Conservation (phyloP, 805 yeast species). For the Barnettozyma pratensis region DNA sequence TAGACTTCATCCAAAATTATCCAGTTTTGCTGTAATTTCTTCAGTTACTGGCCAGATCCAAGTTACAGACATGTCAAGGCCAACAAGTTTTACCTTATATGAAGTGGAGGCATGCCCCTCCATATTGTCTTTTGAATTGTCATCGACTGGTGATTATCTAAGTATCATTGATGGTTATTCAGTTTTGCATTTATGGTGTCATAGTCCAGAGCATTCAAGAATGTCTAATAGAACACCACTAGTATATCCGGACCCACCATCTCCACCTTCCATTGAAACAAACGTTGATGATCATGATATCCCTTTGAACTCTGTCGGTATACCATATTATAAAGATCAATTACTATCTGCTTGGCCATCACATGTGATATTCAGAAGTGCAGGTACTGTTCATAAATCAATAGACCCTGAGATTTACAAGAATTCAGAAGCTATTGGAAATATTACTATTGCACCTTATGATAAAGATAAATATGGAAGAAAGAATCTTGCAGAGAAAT, state of each 20-base stretch:
- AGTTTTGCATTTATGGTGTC: slow-evolving; percentile 58
- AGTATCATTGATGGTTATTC: slow-evolving; percentile 53
- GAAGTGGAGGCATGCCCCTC: slow-evolving; percentile 53
- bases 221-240: slow-evolving; percentile 41
- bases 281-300: slow-evolving; percentile 38
- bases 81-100: slow-evolving; percentile 57
- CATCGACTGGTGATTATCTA: slow-evolving; percentile 68
- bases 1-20: slow-evolving; percentile 78
- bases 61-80: slow-evolving; percentile 77
- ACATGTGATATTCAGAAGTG: slow-evolving; percentile 53
- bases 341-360: slow-evolving; percentile 79
- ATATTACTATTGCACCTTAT: slow-evolving; percentile 44
- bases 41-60: slow-evolving; percentile 80
- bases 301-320: slow-evolving; percentile 70
- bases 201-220: slow-evolving; percentile 37
- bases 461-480: slow-evolving; percentile 53
- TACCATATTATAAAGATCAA: slow-evolving; percentile 79
- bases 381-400: slow-evolving; percentile 53
- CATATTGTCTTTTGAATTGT: slow-evolving; percentile 28
- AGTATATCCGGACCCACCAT: slow-evolving; percentile 48
- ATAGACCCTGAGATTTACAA: slow-evolving; percentile 43
- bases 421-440: slow-evolving; percentile 31
- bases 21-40: slow-evolving; percentile 69
- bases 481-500: slow-evolving; percentile 43
- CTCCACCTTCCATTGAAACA: slow-evolving; percentile 28